Conservation (phyloP, 371 early-diverging fungal genomes). For the Rhizopus delemar region DNA sequence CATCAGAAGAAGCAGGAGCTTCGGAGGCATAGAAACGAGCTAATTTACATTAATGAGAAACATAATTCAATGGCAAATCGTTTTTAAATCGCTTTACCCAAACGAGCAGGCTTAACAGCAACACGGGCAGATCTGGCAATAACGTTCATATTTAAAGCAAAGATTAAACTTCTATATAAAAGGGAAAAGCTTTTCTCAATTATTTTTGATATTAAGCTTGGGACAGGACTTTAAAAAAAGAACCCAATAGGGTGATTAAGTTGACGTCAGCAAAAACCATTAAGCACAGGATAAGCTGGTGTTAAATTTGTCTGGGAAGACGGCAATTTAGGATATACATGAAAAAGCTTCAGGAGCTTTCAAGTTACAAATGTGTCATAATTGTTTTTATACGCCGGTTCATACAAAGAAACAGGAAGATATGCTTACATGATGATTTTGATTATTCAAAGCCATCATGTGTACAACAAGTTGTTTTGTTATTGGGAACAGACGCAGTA, state of each 20-base stretch:
- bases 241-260: slow-evolving; percentile 4
- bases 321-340: too few species aligned
- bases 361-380: too few species aligned
- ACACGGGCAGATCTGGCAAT: slow-evolving; percentile 61
- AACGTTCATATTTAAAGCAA: slow-evolving; percentile 53
- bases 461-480: too few species aligned
- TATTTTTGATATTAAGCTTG: slow-evolving; percentile 25
- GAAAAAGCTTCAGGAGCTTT: too few species aligned
- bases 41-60: slow-evolving; percentile 16
- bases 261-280: slow-evolving; percentile 20
- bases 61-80: too few species aligned
- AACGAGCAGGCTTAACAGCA: slow-evolving; percentile 47
- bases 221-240: slow-evolving; percentile 28
- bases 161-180: slow-evolving; percentile 11
- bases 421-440: too few species aligned
- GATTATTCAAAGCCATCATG: too few species aligned
- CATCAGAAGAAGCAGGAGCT: slow-evolving; percentile 67
- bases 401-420: too few species aligned
- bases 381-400: too few species aligned
- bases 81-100: slow-evolving; percentile 36
- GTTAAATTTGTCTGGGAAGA: too few species aligned
- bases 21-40: slow-evolving; percentile 79
- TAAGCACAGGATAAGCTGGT: slow-evolving; percentile 1
- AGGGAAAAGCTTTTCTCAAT: slow-evolving; percentile 13
- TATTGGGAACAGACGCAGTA: too few species aligned